Percentiles rank a stretch among this genome's conserved stretches.
These are phyloP conservation scores for Massarina eburnea DNA, from an alignment of 2,329 filamentous ascomycete genomes.

Conservation along the genomic window DNA sequence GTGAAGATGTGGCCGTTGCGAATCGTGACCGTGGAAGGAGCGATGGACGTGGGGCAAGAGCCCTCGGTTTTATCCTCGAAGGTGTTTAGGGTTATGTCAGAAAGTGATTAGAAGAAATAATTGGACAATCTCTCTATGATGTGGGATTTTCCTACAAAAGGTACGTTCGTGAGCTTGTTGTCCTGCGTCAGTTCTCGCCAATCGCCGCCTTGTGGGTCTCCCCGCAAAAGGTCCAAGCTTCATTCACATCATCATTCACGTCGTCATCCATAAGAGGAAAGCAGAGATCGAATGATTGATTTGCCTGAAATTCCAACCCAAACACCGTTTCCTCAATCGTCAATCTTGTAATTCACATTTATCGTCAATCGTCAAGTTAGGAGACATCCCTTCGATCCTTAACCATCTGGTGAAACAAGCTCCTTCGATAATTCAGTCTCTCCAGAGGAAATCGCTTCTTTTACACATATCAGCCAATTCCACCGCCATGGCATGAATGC, in stretches of 20 bases:
- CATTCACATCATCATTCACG: conserved; percentile 1
- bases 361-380: neutral
- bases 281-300: neutral
- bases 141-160: too few species aligned
- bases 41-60: too few species aligned
- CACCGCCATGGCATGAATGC: neutral
- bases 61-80: too few species aligned
- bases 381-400: neutral
- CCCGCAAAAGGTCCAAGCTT: conserved; percentile 15
- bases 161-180: too few species aligned
- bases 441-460: conserved; percentile 17
- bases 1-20: neutral
- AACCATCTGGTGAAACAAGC: too few species aligned
- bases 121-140: too few species aligned
- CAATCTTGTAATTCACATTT: conserved; percentile 7
- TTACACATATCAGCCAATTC: conserved; percentile 12
- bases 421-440: conserved; percentile 10
- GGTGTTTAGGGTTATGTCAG: neutral
- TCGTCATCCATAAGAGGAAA: neutral
- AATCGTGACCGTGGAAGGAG: too few species aligned
- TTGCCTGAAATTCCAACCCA: too few species aligned
- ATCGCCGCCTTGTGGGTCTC: conserved; percentile 10
- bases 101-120: too few species aligned
- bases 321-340: neutral
- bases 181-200: too few species aligned